Base-by-base conservation (phyloP, 2,329 filamentous ascomycete species). In the Emydomyces testavorans region DNA sequence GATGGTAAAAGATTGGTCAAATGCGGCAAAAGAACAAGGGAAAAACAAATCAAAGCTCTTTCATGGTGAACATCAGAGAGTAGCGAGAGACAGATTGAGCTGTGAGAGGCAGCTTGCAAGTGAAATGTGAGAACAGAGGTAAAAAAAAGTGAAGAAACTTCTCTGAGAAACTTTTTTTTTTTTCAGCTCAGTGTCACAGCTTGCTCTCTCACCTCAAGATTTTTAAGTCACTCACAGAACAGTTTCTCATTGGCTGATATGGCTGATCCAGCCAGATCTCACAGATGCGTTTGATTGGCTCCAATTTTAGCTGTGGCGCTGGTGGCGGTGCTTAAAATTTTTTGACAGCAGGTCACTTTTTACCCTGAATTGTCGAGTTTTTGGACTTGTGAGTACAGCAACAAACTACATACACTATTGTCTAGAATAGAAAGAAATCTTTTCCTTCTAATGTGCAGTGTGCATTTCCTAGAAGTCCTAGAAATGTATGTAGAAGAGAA, bases 151-250 rank as follows among this genome's bases (percentile, higher is more conserved):
- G 35, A 38, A 18, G 13, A 18, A 38, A n/a, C n/a, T n/a, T n/a
- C n/a, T n/a, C n/a, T 40, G 45, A 31, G 45, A 47, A 40, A 23
- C 36, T 47, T 47, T 31, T 47, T 37, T 48, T 40, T 39, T 44
- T 43, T 43, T 46, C 38, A 24, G 24, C 39, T 29, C 39, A 42
- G n/a, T 7, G 6, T 21, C 15, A 38, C 29, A 31, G 29, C n/a
- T 31, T 8, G n/a, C 8, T 31, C 24, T 40, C 5, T 40, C 4
- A 35, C 42, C 43, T 46, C 43, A 32, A 26, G 42, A 16, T 36
- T 45, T 31, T 41, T 40, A 28, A 11, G 37, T 40, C 37, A 34
- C 23, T 24, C 11, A 43, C 32, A 43, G 40, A 32, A 43, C 40
- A 32, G 16, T 29, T 46, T 28, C n/a, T 46, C 32, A 46, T 34